phyloP scores from a whole-genome alignment of 2,329 filamentous ascomycete genomes.

The Aspergillus quadricinctus region DNA sequence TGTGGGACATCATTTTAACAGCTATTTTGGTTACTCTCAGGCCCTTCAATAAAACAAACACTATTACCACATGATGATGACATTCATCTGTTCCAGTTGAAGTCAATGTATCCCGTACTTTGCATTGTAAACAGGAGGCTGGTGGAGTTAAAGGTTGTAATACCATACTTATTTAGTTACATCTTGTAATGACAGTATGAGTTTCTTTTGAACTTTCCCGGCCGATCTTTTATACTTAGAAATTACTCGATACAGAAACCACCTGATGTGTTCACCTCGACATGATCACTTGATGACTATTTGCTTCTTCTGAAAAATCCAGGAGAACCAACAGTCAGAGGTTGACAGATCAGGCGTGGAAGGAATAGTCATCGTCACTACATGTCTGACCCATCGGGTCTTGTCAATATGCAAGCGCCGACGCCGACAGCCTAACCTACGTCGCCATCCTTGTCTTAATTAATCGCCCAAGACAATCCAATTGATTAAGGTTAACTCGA shows the following conservation, averaged over 20 bases:
- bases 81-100: background rate
- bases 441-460: background rate
- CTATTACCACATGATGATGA: background rate
- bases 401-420: background rate
- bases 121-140: background rate
- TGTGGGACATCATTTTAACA: background rate
- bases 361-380: background rate
- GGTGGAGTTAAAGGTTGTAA: background rate
- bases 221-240: conserved; percentile 9
- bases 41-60: background rate
- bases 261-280: background rate
- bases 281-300: conserved; percentile 11
- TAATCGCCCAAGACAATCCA: background rate
- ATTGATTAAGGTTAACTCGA: background rate
- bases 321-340: background rate
- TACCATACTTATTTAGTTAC: background rate
- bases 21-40: background rate
- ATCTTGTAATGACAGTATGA: background rate
- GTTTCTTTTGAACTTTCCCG: background rate
- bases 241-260: background rate
- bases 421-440: background rate
- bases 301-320: conserved; percentile 1
- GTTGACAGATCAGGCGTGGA: background rate
- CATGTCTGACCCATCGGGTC: background rate
- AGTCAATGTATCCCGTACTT: background rate